Conservation (phyloP, 805 yeast genomes). For the Wickerhamiella hasegawae region DNA sequence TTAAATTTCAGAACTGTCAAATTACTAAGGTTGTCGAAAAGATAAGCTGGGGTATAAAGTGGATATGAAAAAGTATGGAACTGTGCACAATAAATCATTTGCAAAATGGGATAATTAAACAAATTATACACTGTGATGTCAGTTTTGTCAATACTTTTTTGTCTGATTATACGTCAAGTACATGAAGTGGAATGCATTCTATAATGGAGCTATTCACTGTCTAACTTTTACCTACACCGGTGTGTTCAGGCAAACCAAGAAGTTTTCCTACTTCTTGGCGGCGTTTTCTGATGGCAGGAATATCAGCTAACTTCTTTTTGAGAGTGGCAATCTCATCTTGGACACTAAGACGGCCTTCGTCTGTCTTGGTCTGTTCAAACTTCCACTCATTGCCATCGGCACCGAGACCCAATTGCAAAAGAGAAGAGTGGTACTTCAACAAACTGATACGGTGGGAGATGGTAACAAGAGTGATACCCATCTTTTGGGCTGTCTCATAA, state of each 20-base stretch:
- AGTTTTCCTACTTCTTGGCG: slow-evolving; percentile 36
- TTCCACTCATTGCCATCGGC: slow-evolving; percentile 33
- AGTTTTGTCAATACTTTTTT: too few species aligned
- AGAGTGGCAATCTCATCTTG: slow-evolving; percentile 64
- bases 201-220: too few species aligned
- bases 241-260: slow-evolving; percentile 4
- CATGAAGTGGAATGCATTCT: too few species aligned
- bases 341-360: slow-evolving; percentile 46
- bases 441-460: slow-evolving; percentile 71
- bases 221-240: too few species aligned
- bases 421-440: slow-evolving; percentile 68
- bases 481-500: slow-evolving; percentile 55
- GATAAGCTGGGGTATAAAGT: too few species aligned
- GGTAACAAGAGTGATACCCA: slow-evolving; percentile 63
- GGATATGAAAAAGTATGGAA: too few species aligned
- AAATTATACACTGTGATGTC: too few species aligned
- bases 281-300: slow-evolving; percentile 43
- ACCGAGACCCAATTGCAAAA: slow-evolving; percentile 49
- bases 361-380: slow-evolving; percentile 48
- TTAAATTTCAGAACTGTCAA: too few species aligned
- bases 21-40: too few species aligned
- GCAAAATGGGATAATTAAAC: too few species aligned
- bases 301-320: slow-evolving; percentile 41
- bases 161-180: too few species aligned
- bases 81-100: too few species aligned